phyloP scores from a whole-genome alignment of 2,329 filamentous ascomycete species.

The Phyllosticta citriasiana region DNA sequence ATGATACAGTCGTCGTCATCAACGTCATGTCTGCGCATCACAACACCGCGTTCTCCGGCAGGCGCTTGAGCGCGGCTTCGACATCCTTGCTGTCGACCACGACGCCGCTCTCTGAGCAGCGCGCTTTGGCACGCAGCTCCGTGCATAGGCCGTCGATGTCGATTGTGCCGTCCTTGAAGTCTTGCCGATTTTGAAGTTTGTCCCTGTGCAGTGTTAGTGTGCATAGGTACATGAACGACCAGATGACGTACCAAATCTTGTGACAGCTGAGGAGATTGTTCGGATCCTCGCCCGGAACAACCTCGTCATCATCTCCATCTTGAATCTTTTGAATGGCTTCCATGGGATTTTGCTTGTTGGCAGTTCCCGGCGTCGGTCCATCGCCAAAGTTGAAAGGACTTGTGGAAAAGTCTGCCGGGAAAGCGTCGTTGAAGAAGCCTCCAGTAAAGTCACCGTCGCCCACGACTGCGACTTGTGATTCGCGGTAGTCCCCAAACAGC shows the following conservation, averaged over 20 bases:
- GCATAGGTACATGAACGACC: background rate
- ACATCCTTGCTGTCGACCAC: conserved; percentile 86
- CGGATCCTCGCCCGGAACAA: conserved; percentile 50
- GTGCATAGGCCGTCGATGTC: conserved; percentile 89
- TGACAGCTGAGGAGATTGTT: conserved; percentile 69
- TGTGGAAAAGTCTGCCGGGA: conserved; percentile 62
- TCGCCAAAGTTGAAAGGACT: conserved; percentile 67
- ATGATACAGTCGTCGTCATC: conserved; percentile 5
- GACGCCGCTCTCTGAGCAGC: conserved; percentile 83
- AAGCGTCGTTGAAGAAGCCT: conserved; percentile 64
- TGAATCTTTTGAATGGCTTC: conserved; percentile 68
- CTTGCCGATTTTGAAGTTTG: conserved; percentile 74
- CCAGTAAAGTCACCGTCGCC: conserved; percentile 57
- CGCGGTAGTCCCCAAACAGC: conserved; percentile 84
- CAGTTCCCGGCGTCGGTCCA: conserved; percentile 22
- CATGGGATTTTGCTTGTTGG: conserved; percentile 60
- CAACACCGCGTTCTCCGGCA: conserved; percentile 22
- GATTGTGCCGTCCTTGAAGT: conserved; percentile 81
- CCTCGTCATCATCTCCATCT: conserved; percentile 57
- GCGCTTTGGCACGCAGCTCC: conserved; percentile 89
- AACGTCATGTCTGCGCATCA: background rate
- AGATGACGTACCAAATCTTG: conserved; percentile 71
- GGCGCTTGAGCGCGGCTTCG: conserved; percentile 45
- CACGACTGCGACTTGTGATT: conserved; percentile 74
- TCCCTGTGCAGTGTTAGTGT: conserved; percentile 57